Evolutionary conservation across 1,284 basidiomycete species (phyloP).

Genomic region (Microbotryum lychnidis-dioicae): DNA sequence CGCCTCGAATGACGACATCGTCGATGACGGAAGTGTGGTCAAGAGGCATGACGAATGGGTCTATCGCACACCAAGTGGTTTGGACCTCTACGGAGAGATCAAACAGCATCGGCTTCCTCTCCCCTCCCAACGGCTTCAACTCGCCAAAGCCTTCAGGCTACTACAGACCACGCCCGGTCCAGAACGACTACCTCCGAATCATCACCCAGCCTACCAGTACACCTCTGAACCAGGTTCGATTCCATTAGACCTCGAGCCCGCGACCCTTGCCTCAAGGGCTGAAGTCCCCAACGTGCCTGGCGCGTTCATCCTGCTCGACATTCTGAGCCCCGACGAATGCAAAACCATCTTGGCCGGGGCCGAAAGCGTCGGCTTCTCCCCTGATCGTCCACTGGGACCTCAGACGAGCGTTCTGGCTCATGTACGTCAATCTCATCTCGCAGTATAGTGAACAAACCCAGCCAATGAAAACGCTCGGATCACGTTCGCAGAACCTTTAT

Average conservation of each 20-base stretch:
- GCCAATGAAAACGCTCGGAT: constrained; percentile 27
- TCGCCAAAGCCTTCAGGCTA: constrained; percentile 21
- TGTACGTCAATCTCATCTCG: constrained; percentile 32
- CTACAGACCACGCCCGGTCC: constrained; percentile 42
- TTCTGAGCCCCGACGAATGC: constrained; percentile 48
- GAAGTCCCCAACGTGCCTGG: constrained; percentile 46
- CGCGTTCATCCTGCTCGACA: constrained; percentile 48
- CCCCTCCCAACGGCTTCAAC: background rate
- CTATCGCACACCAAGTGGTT: constrained; percentile 16
- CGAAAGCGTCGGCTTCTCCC: constrained; percentile 47
- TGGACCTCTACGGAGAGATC: constrained; percentile 14
- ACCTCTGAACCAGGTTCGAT: constrained; percentile 44
- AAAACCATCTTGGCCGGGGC: constrained; percentile 45
- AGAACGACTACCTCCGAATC: constrained; percentile 46
- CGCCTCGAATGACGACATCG: constrained; percentile 8
- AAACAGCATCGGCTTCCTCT: constrained; percentile 2
- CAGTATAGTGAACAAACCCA: no score
- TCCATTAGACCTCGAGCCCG: constrained; percentile 37
- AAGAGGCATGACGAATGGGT: constrained; percentile 18
- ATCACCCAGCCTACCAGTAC: constrained; percentile 48
- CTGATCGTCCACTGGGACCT: constrained; percentile 50
- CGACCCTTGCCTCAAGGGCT: constrained; percentile 34
- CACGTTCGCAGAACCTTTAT: constrained; percentile 49
- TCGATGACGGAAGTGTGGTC: constrained; percentile 14
- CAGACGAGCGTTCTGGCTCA: constrained; percentile 42